Base-by-base conservation (phyloP, 176 grass and related monocot genomes). In the Cenchrus americanus region DNA sequence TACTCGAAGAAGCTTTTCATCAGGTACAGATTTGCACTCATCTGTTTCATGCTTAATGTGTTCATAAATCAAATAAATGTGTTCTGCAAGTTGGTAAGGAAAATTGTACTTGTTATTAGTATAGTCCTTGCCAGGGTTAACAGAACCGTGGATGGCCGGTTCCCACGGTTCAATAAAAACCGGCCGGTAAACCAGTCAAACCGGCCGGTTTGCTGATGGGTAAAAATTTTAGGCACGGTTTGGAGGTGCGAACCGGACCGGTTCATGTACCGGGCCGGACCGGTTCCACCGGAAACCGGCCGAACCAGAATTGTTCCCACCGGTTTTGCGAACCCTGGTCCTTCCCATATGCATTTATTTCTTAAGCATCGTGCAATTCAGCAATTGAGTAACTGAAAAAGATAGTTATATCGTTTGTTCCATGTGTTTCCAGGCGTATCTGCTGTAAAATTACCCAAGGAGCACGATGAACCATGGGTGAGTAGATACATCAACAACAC, bases 381-480 rank as follows among this genome's bases (percentile, higher is more conserved):
- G n/a, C n/a, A 30, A 43, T 12, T 46, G 26, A 47, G 4, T 58
- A 19, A 71, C 52, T 82, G 21, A 58, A 58, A 58, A 69, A 24
- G 66, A 47, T 81, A 26, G 34, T 37, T 37, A 22, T 60, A 49
- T 46, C 32, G 61, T 76, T 71, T 68, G 44, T 88, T 53, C 37
- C 24, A 32, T 62, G 59, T 54, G 47, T 62, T 47, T 43, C 41
- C 73, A 57, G 85, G 44, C 14, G 14, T 46, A 82, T 69, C 86
- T 85, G 46, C 42, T 86, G 22, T 47, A 71, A 78, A 86, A 19
- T 47, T 70, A 68, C 24, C 74, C 19, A 86, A 86, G 58, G 83
- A 75, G 27, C 62, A 54, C 17, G 21, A 42, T 41, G 83, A 88
- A 23, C 86, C 86, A 58, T 88, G 84, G 83, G 86, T 92, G 55